phyloP scores from a whole-genome alignment of 2,329 filamentous ascomycete genomes.

The Zymoseptoria brevis region DNA sequence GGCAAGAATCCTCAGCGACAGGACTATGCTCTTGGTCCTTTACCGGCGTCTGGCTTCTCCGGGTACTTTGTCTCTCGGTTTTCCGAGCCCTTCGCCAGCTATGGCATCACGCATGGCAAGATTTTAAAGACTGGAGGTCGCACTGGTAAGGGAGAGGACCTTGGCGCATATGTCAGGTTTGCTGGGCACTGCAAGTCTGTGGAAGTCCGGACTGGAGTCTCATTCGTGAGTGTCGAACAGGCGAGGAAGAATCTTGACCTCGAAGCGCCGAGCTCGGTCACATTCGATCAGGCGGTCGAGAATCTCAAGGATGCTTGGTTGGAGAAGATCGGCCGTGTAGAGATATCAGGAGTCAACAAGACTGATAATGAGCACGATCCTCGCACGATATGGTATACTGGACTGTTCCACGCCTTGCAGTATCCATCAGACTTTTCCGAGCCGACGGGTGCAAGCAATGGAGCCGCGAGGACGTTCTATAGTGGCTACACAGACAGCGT shows the following conservation, averaged over 20 bases:
- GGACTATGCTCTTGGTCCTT: conserved; percentile 40
- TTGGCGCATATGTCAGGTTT: conserved; percentile 39
- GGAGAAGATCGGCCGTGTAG: conserved; percentile 39
- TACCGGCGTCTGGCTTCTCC: conserved; percentile 35
- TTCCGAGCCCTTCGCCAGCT: conserved; percentile 35
- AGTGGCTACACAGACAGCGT: conserved; percentile 42
- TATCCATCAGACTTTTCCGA: conserved; percentile 44
- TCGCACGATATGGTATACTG: conserved; percentile 41
- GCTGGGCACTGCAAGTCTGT: conserved; percentile 23
- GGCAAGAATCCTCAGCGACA: conserved; percentile 42
- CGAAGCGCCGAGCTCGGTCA: conserved; percentile 32
- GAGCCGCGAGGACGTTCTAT: conserved; percentile 32
- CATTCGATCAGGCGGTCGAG: conserved; percentile 35
- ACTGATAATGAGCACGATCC: conserved; percentile 37
- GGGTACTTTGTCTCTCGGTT: conserved; percentile 44
- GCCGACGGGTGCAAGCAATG: conserved; percentile 25
- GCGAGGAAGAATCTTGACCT: conserved; percentile 40
- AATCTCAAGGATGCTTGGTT: conserved; percentile 39
- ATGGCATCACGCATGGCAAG: conserved; percentile 31
- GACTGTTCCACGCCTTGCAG: conserved; percentile 41
- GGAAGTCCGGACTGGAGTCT: conserved; percentile 42
- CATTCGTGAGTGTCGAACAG: conserved; percentile 42
- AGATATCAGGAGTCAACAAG: conserved; percentile 37
- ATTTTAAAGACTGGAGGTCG: conserved; percentile 9
- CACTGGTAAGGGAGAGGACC: conserved; percentile 29